Percentiles rank a stretch among this genome's conserved stretches.
phyloP scores from a whole-genome alignment of 192 early-diverging fungal species.

The Backusella parvicylindrica region DNA sequence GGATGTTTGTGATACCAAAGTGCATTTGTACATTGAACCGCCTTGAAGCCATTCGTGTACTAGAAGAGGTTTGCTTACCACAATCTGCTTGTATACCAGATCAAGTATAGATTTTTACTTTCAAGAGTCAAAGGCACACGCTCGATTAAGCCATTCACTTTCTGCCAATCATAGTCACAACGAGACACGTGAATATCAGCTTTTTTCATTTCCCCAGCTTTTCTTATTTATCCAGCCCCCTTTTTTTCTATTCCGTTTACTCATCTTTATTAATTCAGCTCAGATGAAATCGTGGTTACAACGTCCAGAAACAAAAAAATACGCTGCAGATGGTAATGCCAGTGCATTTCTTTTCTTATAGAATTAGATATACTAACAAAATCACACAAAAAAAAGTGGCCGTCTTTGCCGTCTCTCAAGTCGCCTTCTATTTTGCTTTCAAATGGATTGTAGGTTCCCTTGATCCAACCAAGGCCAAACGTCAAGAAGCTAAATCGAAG shows the following conservation, averaged over 20 bases:
- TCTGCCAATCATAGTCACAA: background rate
- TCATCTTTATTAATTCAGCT: background rate
- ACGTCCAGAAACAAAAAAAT: constrained; percentile 35
- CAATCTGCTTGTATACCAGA: background rate
- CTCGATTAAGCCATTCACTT: no score
- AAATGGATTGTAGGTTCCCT: constrained; percentile 76
- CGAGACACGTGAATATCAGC: background rate
- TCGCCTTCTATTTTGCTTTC: constrained; percentile 84
- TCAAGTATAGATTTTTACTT: background rate
- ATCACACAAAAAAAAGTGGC: constrained; percentile 41
- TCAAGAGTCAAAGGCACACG: no score
- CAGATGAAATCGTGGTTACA: constrained; percentile 30
- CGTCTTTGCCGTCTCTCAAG: constrained; percentile 84
- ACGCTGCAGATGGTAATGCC: constrained; percentile 35
- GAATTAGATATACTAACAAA: background rate
- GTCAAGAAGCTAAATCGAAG: constrained; percentile 74
- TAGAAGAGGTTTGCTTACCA: background rate
- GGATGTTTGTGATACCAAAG: background rate
- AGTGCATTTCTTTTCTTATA: background rate
- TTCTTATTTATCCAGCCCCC: background rate
- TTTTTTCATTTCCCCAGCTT: background rate
- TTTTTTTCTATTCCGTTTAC: background rate
- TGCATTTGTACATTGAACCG: background rate
- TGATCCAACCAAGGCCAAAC: constrained; percentile 66
- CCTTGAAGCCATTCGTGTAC: no score